phyloP scores from a whole-genome alignment of 176 grass and related monocot species.

The Oryza glaberrima region DNA sequence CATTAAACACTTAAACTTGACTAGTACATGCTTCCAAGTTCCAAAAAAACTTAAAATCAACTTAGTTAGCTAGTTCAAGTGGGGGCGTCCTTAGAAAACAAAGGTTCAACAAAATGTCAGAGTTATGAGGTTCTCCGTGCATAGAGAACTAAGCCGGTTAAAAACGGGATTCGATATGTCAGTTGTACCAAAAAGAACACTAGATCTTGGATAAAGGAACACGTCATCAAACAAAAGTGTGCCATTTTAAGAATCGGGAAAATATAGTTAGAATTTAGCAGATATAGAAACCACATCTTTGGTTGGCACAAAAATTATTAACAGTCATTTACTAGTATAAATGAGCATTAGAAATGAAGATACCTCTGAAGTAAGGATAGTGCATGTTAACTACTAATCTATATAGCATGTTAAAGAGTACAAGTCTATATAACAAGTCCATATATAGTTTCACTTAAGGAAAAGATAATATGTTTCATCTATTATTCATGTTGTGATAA shows the following conservation, averaged over 20 bases:
- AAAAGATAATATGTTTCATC: background rate
- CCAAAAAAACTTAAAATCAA: slow-evolving; percentile 27
- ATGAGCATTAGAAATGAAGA: slow-evolving; percentile 15
- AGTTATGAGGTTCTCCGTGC: background rate
- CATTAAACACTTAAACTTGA: slow-evolving; percentile 1
- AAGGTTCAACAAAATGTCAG: background rate
- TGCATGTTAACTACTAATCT: background rate
- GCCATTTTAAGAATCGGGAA: background rate
- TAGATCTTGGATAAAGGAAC: slow-evolving; percentile 3
- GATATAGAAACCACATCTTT: slow-evolving; percentile 22
- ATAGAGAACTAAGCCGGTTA: slow-evolving; percentile 22
- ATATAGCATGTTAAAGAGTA: background rate
- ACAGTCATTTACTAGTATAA: slow-evolving; percentile 24
- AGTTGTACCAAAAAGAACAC: background rate
- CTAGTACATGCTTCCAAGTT: slow-evolving; percentile 5
- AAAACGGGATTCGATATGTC: background rate
- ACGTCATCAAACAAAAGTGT: slow-evolving; percentile 5
- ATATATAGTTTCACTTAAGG: background rate
- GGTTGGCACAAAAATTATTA: slow-evolving; percentile 9
- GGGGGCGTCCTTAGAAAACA: slow-evolving; percentile 13
- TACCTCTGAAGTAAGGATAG: background rate
- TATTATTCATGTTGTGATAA: background rate
- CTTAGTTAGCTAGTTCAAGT: background rate
- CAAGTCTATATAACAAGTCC: slow-evolving; percentile 7
- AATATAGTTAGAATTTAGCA: slow-evolving; percentile 16